phyloP scores from a whole-genome alignment of 1,284 basidiomycete species.

The Trametes versicolor region DNA sequence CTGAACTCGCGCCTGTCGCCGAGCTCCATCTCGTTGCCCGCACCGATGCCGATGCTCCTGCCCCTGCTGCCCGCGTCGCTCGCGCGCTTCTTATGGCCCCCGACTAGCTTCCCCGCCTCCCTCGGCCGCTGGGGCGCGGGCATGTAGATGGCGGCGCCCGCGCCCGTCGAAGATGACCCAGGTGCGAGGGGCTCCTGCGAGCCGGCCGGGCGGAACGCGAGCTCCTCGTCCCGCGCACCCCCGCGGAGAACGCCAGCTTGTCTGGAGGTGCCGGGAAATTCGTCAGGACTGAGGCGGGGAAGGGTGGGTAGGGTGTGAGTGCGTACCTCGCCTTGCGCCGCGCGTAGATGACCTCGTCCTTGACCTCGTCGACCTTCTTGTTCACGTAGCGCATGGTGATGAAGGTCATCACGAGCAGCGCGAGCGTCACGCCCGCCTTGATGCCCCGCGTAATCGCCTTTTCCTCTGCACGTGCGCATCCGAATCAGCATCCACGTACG shows the following conservation, averaged over 20 bases:
- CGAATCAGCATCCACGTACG: not conserved
- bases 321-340: conserved; percentile 52
- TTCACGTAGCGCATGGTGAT: conserved; percentile 87
- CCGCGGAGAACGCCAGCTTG: conserved; percentile 11
- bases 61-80: no score
- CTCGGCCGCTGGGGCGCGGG: no score
- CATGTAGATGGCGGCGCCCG: no score
- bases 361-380: conserved; percentile 76
- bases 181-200: no score
- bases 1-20: no score
- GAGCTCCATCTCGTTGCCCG: no score
- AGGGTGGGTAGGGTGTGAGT: not conserved
- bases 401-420: conserved; percentile 78
- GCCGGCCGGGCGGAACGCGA: no score
- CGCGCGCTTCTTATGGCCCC: no score
- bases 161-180: no score
- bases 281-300: not conserved
- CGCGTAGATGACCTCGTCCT: conserved; percentile 77
- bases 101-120: no score
- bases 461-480: not conserved
- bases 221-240: conserved; percentile 30
- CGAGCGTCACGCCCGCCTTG: conserved; percentile 66
- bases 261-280: not conserved
- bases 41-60: no score
- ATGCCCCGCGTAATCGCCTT: conserved; percentile 50